Evolutionary conservation across 2,329 filamentous ascomycete species (phyloP).

Genomic region (Colletotrichum echinochloae): DNA sequence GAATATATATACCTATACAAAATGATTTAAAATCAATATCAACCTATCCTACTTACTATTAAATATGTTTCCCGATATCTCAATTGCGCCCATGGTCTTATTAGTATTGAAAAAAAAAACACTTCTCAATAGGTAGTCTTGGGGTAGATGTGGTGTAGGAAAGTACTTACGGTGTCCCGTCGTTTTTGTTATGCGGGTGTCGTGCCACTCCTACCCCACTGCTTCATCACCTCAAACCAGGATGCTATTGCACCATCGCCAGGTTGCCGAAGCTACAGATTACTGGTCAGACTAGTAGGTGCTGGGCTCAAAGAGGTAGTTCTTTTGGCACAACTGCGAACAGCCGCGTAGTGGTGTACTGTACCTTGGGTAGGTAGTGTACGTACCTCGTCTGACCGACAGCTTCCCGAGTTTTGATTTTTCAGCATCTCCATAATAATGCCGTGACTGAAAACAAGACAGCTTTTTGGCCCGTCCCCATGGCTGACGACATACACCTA

Average conservation of each 20-base stretch:
- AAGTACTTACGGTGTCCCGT: no score
- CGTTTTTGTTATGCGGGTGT: no score
- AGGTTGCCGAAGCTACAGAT: constrained; percentile 38
- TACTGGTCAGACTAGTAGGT: constrained; percentile 27
- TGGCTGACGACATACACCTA: constrained; percentile 31
- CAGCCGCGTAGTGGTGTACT: background rate
- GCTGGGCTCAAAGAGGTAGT: constrained; percentile 27
- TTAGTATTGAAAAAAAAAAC: no score
- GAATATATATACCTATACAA: no score
- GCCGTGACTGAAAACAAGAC: constrained; percentile 27
- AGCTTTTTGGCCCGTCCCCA: constrained; percentile 19
- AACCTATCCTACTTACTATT: no score
- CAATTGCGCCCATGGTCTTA: no score
- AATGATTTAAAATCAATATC: no score
- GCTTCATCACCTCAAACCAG: constrained; percentile 39
- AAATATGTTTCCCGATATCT: no score
- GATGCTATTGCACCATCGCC: constrained; percentile 41
- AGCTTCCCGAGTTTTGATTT: constrained; percentile 27
- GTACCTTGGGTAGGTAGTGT: background rate
- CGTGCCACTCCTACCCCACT: no score
- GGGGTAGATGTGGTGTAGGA: no score
- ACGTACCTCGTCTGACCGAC: constrained; percentile 20
- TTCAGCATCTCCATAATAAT: constrained; percentile 38
- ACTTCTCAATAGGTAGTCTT: no score
- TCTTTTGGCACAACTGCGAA: constrained; percentile 27